phyloP scores from a whole-genome alignment of 2,329 filamentous ascomycete genomes.

The Ambrosiella beaveri region DNA sequence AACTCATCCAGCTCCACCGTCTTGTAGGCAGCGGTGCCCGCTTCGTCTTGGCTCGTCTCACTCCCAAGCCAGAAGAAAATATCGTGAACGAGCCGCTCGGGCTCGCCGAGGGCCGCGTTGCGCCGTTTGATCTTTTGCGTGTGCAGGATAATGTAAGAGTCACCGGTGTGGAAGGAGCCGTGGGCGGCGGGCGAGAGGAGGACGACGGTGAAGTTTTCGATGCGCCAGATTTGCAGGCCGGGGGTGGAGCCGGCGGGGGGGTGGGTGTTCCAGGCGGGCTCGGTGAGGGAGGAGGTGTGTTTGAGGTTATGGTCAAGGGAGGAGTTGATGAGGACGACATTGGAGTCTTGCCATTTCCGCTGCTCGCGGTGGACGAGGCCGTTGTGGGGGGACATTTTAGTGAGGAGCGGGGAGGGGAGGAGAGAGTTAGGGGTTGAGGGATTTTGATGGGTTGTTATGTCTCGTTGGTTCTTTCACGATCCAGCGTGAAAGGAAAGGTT shows the following conservation, averaged over 20 bases:
- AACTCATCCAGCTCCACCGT: slow-evolving; percentile 55
- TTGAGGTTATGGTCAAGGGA: slow-evolving; percentile 52
- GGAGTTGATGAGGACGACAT: slow-evolving; percentile 46
- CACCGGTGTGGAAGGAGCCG: slow-evolving; percentile 48
- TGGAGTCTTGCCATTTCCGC: slow-evolving; percentile 52
- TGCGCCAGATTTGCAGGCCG: slow-evolving; percentile 47
- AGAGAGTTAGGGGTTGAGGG: neutral
- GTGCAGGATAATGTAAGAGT: slow-evolving; percentile 49
- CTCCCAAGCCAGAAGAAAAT: slow-evolving; percentile 54
- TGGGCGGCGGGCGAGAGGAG: slow-evolving; percentile 38
- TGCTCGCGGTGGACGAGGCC: slow-evolving; percentile 45
- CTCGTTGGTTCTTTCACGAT: neutral
- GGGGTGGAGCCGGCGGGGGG: slow-evolving; percentile 29
- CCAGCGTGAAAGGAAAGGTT: no score
- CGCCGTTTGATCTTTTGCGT: slow-evolving; percentile 32
- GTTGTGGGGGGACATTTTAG: slow-evolving; percentile 39
- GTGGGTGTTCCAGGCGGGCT: slow-evolving; percentile 50
- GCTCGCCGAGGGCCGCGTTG: slow-evolving; percentile 17
- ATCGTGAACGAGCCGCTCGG: slow-evolving; percentile 38
- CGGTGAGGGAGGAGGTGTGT: slow-evolving; percentile 44
- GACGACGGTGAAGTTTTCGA: slow-evolving; percentile 49
- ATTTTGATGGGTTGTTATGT: neutral
- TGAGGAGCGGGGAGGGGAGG: neutral
- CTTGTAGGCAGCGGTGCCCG: slow-evolving; percentile 52
- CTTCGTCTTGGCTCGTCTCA: slow-evolving; percentile 51